phyloP scores from a whole-genome alignment of 1,284 basidiomycete genomes.

The Boletellus deceptivus region DNA sequence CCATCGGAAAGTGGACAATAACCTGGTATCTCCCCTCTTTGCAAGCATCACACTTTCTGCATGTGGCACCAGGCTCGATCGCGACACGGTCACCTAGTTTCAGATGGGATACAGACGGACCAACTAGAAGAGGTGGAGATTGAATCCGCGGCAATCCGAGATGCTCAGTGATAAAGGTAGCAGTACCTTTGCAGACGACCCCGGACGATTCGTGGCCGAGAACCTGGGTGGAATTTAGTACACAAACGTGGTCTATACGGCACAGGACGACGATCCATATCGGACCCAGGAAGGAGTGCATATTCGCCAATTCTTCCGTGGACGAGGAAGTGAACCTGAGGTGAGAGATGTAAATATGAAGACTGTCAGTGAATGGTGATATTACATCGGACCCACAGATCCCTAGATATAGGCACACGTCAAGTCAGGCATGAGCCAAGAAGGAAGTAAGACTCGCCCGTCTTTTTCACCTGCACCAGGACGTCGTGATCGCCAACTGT shows the following conservation, averaged over 20 bases:
- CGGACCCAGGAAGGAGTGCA: slow-evolving; percentile 56
- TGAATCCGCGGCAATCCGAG: no score
- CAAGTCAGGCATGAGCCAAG: slow-evolving; percentile 3
- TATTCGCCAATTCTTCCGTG: slow-evolving; percentile 80
- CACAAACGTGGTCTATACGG: slow-evolving; percentile 1
- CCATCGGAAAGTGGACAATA: slow-evolving; percentile 13
- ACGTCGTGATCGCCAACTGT: slow-evolving; percentile 76
- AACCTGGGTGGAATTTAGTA: slow-evolving; percentile 33
- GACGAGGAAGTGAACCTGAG: slow-evolving; percentile 72
- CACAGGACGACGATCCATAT: slow-evolving; percentile 56
- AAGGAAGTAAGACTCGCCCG: slow-evolving; percentile 49
- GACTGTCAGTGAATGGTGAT: not conserved
- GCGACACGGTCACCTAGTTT: slow-evolving; percentile 87
- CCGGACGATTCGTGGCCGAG: slow-evolving; percentile 61
- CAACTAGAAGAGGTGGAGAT: slow-evolving; percentile 23
- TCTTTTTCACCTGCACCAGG: slow-evolving; percentile 89
- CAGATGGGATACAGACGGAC: slow-evolving; percentile 38
- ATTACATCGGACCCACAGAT: slow-evolving; percentile 87
- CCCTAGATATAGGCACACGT: slow-evolving; percentile 44
- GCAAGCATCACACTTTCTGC: slow-evolving; percentile 71
- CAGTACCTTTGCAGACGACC: slow-evolving; percentile 40
- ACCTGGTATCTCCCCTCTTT: slow-evolving; percentile 82
- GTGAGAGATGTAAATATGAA: slow-evolving; percentile 6
- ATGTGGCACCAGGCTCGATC: slow-evolving; percentile 79
- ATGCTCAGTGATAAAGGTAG: not conserved